phyloP scores from a whole-genome alignment of 139 green algal species.

The Chlamydomonas schloesseri region DNA sequence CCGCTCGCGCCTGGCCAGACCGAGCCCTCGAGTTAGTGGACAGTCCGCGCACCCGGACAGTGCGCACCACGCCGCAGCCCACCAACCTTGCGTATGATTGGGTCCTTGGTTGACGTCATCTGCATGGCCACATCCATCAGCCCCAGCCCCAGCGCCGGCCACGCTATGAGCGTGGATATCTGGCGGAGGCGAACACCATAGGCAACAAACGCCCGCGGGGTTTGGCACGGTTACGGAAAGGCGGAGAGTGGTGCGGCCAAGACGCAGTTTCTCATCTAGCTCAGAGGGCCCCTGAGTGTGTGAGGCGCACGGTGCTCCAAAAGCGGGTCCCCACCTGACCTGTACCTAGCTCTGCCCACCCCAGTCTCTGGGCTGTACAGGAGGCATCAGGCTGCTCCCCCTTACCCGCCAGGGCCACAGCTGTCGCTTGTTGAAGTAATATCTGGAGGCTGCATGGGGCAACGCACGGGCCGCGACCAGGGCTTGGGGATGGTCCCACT shows the following conservation, averaged over 20 bases:
- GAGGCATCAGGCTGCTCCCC: too few relatives aligned
- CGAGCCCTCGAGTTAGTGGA: too few relatives aligned
- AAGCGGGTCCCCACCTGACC: too few relatives aligned
- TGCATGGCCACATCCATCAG: constrained; percentile 55
- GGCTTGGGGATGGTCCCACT: background rate
- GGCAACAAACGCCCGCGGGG: background rate
- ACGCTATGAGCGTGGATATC: constrained; percentile 50
- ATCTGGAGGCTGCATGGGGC: background rate
- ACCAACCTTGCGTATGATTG: constrained; percentile 9
- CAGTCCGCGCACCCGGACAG: too few relatives aligned
- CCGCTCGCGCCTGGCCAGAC: too few relatives aligned
- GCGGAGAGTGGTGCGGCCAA: too few relatives aligned
- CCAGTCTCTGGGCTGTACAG: too few relatives aligned
- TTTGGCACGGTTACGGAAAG: background rate
- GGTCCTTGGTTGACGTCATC: constrained; percentile 11
- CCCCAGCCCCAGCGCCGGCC: constrained; percentile 47
- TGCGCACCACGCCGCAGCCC: too few relatives aligned
- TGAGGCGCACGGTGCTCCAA: background rate
- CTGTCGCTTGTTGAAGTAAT: constrained; percentile 48
- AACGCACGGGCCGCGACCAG: too few relatives aligned
- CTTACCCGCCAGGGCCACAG: constrained; percentile 49
- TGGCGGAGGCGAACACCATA: background rate
- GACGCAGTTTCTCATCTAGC: too few relatives aligned
- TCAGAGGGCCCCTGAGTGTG: too few relatives aligned
- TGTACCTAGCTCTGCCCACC: too few relatives aligned